Base-by-base conservation (phyloP, 441 rosid genomes). In the Francoa sonchifolia region DNA sequence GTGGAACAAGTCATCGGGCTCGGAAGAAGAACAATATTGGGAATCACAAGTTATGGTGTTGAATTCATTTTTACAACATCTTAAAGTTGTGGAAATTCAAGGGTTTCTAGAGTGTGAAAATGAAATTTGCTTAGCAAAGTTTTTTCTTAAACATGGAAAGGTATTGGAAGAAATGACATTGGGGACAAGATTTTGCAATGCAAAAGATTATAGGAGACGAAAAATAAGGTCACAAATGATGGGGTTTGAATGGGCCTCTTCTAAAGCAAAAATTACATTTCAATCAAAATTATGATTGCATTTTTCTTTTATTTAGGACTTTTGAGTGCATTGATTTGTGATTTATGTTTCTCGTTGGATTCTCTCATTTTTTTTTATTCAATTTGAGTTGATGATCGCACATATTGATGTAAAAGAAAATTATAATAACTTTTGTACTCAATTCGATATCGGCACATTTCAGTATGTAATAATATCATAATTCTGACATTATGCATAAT, bases 131-230 rank as follows among this genome's bases (percentile, higher is more conserved):
- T 65, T 77, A 2, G 67, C 77, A 1, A 79, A 73, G 61, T 82
- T 82, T 34, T 56, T 87, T 55, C 75, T 87, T 47, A 79, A 70
- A 69, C 77, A 82, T 61, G 88, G 86, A 10, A 76, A 68, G 61
- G 68, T 68, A 31, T 67, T 87, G 69, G 69, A 75, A 53, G 77
- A 76, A 52, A 82, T 82, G 75, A 73, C 68, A 6, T 65, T 79
- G 29, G 48, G 62, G 47, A 60, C 76, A 0, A 70, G 74, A 13
- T 52, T 44, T 21, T 67, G 63, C 69, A 67, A 65, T 21, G 61
- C 53, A 41, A 67, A 70, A 58, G 82, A 79, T 51, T 69, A 66
- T 44, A 66, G 75, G 10, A 54, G 79, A 31, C 77, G 69, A 48
- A 77, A 69, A 74, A 63, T 77, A 38, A 67, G 82, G 47, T 75